Evolutionary conservation across 257 asterid genomes (phyloP).

Genomic region (Agastache rugosa): DNA sequence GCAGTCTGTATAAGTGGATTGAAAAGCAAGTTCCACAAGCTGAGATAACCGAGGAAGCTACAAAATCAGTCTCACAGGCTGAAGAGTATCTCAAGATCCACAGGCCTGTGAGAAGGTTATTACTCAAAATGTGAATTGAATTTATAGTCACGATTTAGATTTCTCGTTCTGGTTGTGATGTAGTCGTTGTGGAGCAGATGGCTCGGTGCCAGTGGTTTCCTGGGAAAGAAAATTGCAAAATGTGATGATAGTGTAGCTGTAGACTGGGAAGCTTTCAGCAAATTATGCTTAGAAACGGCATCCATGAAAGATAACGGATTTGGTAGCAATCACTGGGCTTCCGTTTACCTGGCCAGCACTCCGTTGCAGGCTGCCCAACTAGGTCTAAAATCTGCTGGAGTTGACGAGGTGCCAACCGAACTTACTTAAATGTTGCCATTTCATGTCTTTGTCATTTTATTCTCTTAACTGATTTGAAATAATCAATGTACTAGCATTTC

Average conservation of each 20-base stretch:
- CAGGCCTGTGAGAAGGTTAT: constrained; percentile 69
- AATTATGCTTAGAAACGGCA: constrained; percentile 57
- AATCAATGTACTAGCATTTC: background rate
- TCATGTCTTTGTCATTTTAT: background rate
- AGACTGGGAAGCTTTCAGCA: constrained; percentile 66
- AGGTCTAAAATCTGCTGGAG: constrained; percentile 72
- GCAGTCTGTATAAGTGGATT: constrained; percentile 74
- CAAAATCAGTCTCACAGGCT: constrained; percentile 54
- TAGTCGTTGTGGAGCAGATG: constrained; percentile 37
- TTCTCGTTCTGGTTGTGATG: constrained; percentile 31
- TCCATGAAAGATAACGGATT: constrained; percentile 46
- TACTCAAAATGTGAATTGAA: constrained; percentile 7
- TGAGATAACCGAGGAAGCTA: constrained; percentile 49
- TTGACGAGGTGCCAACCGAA: constrained; percentile 56
- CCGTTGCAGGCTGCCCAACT: constrained; percentile 86
- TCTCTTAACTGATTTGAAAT: background rate
- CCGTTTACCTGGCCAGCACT: constrained; percentile 82
- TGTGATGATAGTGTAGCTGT: constrained; percentile 40
- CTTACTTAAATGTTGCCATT: background rate
- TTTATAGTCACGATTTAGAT: background rate
- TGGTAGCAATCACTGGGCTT: constrained; percentile 75
- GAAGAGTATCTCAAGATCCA: constrained; percentile 67
- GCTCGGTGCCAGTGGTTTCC: constrained; percentile 68
- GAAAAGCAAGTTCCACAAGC: constrained; percentile 65
- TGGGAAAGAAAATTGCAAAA: constrained; percentile 54